phyloP scores from a whole-genome alignment of 169 alveolate genomes.

The Eimeria maxima region DNA sequence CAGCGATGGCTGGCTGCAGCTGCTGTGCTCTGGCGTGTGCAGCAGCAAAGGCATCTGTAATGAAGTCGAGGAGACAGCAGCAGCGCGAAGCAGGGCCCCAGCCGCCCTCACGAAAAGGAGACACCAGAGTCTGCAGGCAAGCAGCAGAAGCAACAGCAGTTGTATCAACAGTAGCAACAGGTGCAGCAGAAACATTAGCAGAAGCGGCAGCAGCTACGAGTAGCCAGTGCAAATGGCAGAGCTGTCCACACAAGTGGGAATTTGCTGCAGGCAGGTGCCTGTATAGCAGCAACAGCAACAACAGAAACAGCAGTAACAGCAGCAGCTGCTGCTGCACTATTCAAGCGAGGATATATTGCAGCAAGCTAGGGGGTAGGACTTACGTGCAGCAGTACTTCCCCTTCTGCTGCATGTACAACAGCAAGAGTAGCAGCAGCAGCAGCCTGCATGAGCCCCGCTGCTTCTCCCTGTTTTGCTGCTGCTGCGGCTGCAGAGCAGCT shows the following conservation, averaged over 20 bases:
- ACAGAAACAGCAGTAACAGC: conserved; percentile 58
- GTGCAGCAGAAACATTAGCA: not conserved
- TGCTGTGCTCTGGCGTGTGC: conserved; percentile 1
- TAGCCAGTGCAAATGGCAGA: not conserved
- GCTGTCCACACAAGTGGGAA: too few relatives aligned
- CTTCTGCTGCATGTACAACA: conserved; percentile 24
- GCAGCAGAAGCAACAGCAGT: conserved; percentile 46
- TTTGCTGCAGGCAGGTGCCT: too few relatives aligned
- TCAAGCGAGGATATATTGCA: not conserved
- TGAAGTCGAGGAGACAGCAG: conserved; percentile 38
- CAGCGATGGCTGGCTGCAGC: conserved; percentile 46
- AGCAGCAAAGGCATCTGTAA: conserved; percentile 20
- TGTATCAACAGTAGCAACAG: conserved; percentile 3
- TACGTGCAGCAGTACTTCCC: conserved; percentile 22
- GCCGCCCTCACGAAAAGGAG: conserved; percentile 9
- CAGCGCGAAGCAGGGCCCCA: conserved; percentile 34
- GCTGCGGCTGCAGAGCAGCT: conserved; percentile 53
- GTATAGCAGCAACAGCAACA: not conserved
- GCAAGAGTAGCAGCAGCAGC: conserved; percentile 55
- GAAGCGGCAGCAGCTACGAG: not conserved
- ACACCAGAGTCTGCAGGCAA: not conserved
- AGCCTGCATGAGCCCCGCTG: conserved; percentile 42
- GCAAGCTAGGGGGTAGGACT: not conserved
- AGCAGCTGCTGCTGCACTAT: not conserved
- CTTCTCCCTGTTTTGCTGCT: not conserved